Conservation (phyloP, 1,284 basidiomycete genomes). For the Tremellales sp. region DNA sequence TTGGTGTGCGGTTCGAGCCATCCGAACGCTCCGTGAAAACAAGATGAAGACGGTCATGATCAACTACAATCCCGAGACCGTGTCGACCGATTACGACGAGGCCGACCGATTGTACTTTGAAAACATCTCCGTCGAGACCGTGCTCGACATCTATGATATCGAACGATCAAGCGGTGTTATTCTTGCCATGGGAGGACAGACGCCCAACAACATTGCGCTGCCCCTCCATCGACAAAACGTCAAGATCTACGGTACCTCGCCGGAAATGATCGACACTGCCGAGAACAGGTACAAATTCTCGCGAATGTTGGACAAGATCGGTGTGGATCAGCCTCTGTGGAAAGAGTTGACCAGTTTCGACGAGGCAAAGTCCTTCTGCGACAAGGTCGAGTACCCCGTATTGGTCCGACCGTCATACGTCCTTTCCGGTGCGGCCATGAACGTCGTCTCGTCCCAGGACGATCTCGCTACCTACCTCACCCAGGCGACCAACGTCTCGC, state of each 20-base stretch:
- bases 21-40: constrained; percentile 87
- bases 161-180: constrained; percentile 89
- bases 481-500: constrained; percentile 93
- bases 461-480: constrained; percentile 88
- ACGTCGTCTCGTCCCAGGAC: constrained; percentile 90
- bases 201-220: constrained; percentile 96
- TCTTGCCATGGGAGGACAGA: constrained; percentile 97
- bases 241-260: constrained; percentile 96
- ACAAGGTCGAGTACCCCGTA: constrained; percentile 89
- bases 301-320: constrained; percentile 92
- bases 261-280: constrained; percentile 99
- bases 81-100: constrained; percentile 98
- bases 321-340: constrained; percentile 95
- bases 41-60: constrained; percentile 98
- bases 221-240: constrained; percentile 92
- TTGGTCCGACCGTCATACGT: constrained; percentile 97
- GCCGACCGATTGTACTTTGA: constrained; percentile 98
- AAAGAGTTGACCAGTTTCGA: constrained; percentile 91
- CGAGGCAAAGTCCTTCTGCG: constrained; percentile 83
- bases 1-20: constrained; percentile 98
- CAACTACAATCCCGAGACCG: constrained; percentile 99
- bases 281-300: constrained; percentile 99
- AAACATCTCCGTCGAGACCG: constrained; percentile 94
- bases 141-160: constrained; percentile 93
- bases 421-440: constrained; percentile 97